Conservation (phyloP, 2,329 filamentous ascomycete species). For the Clonostachys byssicola region DNA sequence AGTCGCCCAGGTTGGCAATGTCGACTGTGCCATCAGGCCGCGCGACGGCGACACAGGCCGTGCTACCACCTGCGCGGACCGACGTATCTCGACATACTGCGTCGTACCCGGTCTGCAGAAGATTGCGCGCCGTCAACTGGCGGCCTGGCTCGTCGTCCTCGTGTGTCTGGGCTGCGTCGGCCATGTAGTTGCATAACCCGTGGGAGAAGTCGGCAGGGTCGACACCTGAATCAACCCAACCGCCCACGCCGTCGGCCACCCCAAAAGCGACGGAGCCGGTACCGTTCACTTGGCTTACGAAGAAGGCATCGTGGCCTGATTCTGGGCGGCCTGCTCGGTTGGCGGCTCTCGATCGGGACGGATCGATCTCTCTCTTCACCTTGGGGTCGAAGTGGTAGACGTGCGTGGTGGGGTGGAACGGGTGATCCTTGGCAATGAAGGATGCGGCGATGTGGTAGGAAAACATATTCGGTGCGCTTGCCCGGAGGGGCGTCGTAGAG, state of each 20-base stretch:
- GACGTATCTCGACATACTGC: slow-evolving; percentile 68
- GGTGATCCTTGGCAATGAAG: slow-evolving; percentile 68
- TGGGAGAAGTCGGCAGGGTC: slow-evolving; percentile 96
- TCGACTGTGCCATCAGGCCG: slow-evolving; percentile 71
- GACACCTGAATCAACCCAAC: slow-evolving; percentile 88
- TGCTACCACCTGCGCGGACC: slow-evolving; percentile 83
- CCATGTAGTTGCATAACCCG: slow-evolving; percentile 91
- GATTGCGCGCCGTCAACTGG: slow-evolving; percentile 55
- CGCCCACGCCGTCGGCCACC: slow-evolving; percentile 90
- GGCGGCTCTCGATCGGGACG: neutral
- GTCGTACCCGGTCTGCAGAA: slow-evolving; percentile 85
- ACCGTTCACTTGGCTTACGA: slow-evolving; percentile 76
- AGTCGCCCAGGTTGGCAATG: slow-evolving; percentile 93
- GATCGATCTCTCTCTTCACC: slow-evolving; percentile 39
- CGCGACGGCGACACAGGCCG: slow-evolving; percentile 82
- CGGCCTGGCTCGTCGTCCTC: slow-evolving; percentile 20
- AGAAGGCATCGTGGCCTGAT: slow-evolving; percentile 95
- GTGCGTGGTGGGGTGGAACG: slow-evolving; percentile 64
- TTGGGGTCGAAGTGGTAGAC: slow-evolving; percentile 70
- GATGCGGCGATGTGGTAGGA: slow-evolving; percentile 71
- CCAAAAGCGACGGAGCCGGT: slow-evolving; percentile 74
- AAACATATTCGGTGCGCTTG: slow-evolving; percentile 25
- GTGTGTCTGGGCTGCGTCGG: slow-evolving; percentile 63
- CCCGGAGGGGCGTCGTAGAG: no score
- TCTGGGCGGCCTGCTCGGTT: slow-evolving; percentile 50